Evolutionary conservation across 176 grass and related monocot genomes (phyloP).

Genomic region (Carex kokanica): DNA sequence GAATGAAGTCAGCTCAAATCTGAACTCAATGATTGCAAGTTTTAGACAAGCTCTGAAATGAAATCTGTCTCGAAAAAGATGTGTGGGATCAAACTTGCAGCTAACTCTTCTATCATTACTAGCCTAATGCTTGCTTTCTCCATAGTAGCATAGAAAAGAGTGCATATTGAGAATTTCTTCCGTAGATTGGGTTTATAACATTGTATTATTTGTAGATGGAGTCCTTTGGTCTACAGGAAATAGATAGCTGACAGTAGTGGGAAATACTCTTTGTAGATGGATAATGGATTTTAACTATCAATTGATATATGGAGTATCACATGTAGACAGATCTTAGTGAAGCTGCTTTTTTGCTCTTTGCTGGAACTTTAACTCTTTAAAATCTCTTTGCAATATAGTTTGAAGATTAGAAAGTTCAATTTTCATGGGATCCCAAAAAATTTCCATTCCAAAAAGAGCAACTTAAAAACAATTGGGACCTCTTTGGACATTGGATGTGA

Average conservation of each 20-base stretch:
- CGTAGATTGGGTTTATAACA: not conserved
- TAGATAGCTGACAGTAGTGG: not conserved
- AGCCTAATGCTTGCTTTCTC: not conserved
- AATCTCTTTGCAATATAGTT: not conserved
- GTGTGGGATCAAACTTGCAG: slow-evolving; percentile 1
- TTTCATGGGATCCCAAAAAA: not conserved
- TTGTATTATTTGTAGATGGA: not conserved
- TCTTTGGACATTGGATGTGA: not conserved
- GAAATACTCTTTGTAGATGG: not conserved
- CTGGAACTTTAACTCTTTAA: not conserved
- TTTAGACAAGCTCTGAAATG: not conserved
- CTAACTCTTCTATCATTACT: not conserved
- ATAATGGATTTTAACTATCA: not conserved
- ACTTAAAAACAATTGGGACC: not conserved
- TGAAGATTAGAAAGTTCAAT: not conserved
- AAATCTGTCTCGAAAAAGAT: not conserved
- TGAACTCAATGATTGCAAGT: not conserved
- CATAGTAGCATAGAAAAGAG: not conserved
- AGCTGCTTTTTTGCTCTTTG: not conserved
- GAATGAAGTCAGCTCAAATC: slow-evolving; percentile 15
- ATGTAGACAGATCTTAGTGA: not conserved
- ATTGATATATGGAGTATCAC: not conserved
- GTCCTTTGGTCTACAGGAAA: not conserved
- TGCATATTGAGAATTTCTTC: not conserved
- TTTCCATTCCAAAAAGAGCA: not conserved